These are phyloP conservation scores for Dimocarpus longan DNA, from an alignment of 345 rosid genomes.

Conservation along the genomic window DNA sequence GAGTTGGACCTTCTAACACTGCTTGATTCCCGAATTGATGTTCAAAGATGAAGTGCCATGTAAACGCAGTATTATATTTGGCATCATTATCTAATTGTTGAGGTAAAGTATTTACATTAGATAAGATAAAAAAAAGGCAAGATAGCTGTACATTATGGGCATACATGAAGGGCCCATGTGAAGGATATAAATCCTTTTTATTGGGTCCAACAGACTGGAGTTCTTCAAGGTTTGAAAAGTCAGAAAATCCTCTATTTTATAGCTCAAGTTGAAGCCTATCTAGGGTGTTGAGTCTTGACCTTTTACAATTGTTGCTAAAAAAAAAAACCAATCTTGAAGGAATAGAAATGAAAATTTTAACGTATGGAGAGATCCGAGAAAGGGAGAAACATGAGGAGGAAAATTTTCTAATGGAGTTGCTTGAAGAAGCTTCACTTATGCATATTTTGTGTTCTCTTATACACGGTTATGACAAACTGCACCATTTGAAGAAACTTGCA, in stretches of 20 bases:
- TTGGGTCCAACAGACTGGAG: not conserved
- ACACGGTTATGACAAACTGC: not conserved
- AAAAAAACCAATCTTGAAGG: not conserved
- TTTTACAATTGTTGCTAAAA: not conserved
- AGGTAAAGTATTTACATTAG: not conserved
- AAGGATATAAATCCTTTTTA: not conserved
- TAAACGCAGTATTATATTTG: not conserved
- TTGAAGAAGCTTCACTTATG: conserved; percentile 11
- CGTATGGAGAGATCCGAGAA: not conserved
- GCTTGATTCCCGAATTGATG: not conserved
- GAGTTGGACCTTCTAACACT: not conserved
- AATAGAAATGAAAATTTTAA: not conserved
- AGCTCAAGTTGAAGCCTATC: not conserved
- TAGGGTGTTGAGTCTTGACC: not conserved
- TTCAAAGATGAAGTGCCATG: not conserved
- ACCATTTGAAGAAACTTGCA: conserved; percentile 18
- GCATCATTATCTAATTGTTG: not conserved
- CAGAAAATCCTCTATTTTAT: no score
- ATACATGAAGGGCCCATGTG: not conserved
- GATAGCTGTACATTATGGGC: conserved; percentile 4
- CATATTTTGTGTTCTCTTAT: not conserved
- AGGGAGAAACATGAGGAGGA: not conserved
- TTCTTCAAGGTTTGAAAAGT: not conserved
- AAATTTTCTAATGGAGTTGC: not conserved
- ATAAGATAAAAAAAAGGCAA: not conserved